These are phyloP conservation scores for Scutellospora calospora DNA, from an alignment of 371 early-diverging fungal genomes.

Conservation along the genomic window DNA sequence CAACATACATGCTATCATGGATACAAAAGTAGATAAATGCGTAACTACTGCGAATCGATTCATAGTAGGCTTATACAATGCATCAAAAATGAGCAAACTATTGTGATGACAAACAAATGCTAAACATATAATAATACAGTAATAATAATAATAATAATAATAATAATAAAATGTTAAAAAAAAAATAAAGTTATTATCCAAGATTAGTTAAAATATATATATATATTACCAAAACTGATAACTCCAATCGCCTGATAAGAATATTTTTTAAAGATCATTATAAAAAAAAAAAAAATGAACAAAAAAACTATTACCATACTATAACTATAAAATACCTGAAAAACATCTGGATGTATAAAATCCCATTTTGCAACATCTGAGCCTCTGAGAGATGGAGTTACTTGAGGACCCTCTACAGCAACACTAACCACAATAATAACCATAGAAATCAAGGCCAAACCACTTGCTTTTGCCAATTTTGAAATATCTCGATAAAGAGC, in stretches of 20 bases:
- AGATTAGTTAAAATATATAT: no score
- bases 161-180: no score
- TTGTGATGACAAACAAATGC: slow-evolving; percentile 91
- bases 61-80: slow-evolving; percentile 75
- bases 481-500: slow-evolving; percentile 84
- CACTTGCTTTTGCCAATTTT: slow-evolving; percentile 81
- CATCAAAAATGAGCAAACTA: slow-evolving; percentile 80
- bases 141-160: no score
- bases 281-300: neutral
- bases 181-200: no score
- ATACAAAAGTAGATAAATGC: slow-evolving; percentile 73
- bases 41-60: slow-evolving; percentile 79
- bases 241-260: slow-evolving; percentile 70
- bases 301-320: no score
- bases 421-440: slow-evolving; percentile 76
- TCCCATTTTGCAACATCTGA: slow-evolving; percentile 57
- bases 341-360: slow-evolving; percentile 65
- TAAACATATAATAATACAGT: slow-evolving; percentile 43
- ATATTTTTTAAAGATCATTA: neutral
- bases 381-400: slow-evolving; percentile 63
- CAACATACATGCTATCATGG: slow-evolving; percentile 71
- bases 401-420: slow-evolving; percentile 73
- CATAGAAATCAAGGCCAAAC: slow-evolving; percentile 79
- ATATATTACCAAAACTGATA: slow-evolving; percentile 77
- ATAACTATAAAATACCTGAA: slow-evolving; percentile 56